A percentile compares a stretch with the other conserved stretches of the same genome.
Conservation (phyloP, 345 rosid genomes). For the Geranium rotundifolium region DNA sequence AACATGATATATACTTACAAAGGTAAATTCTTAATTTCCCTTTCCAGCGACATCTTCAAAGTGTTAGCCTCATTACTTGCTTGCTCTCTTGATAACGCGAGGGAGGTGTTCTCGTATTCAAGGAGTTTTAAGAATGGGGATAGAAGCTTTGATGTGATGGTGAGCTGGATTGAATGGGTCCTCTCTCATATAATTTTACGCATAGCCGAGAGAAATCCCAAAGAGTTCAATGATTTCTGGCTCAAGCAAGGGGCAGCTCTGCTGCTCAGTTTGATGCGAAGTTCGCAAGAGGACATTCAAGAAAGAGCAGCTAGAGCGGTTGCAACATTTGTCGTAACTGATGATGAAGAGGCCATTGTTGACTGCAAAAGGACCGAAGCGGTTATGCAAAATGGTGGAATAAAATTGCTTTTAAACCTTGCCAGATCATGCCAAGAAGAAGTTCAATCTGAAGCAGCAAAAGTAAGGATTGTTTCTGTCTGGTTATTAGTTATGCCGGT, state of each 20-base stretch:
- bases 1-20: conserved; percentile 32
- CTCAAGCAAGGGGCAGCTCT: conserved; percentile 70
- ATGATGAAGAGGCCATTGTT: conserved; percentile 77
- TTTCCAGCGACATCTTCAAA: conserved; percentile 45
- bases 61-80: conserved; percentile 49
- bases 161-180: conserved; percentile 72
- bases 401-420: conserved; percentile 58
- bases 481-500: background rate
- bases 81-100: conserved; percentile 35
- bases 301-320: conserved; percentile 91
- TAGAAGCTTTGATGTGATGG: conserved; percentile 41
- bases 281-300: conserved; percentile 76
- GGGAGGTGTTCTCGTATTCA: conserved; percentile 43
- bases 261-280: conserved; percentile 63
- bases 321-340: conserved; percentile 74
- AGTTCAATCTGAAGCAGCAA: conserved; percentile 80
- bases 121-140: conserved; percentile 29
- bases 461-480: conserved; percentile 24
- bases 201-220: conserved; percentile 63
- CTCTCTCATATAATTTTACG: conserved; percentile 62
- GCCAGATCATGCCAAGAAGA: conserved; percentile 87
- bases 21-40: conserved; percentile 50
- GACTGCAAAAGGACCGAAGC: conserved; percentile 81
- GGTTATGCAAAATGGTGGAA: conserved; percentile 69
- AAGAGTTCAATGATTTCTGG: conserved; percentile 65